Conservation (phyloP, 768 basidiomycete species). For the Podaxis sp. region DNA sequence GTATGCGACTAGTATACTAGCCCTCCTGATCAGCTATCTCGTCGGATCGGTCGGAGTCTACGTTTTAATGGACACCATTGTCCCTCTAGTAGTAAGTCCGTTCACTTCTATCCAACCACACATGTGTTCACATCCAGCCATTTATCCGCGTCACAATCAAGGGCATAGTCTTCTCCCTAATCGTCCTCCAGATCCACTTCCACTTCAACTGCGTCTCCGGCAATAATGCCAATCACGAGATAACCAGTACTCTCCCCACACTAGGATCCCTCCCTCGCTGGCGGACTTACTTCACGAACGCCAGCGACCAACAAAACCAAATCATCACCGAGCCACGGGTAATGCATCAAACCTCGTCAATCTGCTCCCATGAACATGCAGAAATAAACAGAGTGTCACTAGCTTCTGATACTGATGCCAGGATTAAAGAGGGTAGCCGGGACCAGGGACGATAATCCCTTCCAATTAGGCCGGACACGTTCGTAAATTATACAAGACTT, state of each 20-base stretch:
- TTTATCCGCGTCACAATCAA: background rate
- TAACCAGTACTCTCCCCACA: slow-evolving; percentile 5
- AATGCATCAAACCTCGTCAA: background rate
- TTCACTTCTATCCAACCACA: background rate
- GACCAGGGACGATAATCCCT: background rate
- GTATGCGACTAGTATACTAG: slow-evolving; percentile 1
- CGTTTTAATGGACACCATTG: background rate
- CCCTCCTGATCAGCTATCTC: background rate
- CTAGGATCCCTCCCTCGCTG: slow-evolving; percentile 13
- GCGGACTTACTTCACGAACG: slow-evolving; percentile 2
- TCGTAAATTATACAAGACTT: background rate
- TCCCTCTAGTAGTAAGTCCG: slow-evolving; percentile 8
- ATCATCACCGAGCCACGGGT: background rate
- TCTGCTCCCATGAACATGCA: background rate
- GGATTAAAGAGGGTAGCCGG: background rate
- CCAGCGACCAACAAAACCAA: background rate
- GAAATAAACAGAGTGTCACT: background rate
- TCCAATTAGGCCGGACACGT: background rate
- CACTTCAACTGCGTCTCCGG: background rate
- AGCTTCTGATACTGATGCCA: background rate
- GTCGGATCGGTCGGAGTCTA: slow-evolving; percentile 4
- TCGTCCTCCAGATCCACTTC: slow-evolving; percentile 11
- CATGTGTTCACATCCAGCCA: background rate
- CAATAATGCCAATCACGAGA: background rate
- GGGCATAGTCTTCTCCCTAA: slow-evolving; percentile 14